A percentile compares a stretch with the other conserved stretches of the same genome.
These are phyloP conservation scores for Fragilaria crotonensis DNA, from an alignment of 108 stramenopile genomes.

Conservation along the genomic window DNA sequence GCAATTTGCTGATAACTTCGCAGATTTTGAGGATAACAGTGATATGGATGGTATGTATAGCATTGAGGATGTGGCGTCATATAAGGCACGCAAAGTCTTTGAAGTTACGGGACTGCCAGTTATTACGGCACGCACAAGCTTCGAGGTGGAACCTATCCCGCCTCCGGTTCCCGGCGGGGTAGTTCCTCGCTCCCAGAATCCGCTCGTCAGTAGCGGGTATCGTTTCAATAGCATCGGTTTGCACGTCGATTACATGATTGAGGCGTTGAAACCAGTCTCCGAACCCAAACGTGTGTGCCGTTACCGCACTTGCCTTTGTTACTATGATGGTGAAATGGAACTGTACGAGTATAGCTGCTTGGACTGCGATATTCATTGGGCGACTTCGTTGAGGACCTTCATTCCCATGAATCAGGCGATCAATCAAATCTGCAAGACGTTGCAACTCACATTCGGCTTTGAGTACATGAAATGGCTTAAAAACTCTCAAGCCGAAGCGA, in stretches of 20 bases:
- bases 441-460: constrained; percentile 58
- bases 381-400: constrained; percentile 56
- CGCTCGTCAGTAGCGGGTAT: constrained; percentile 63
- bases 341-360: constrained; percentile 69
- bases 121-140: constrained; percentile 66
- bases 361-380: constrained; percentile 66
- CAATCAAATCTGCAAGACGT: constrained; percentile 62
- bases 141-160: constrained; percentile 74
- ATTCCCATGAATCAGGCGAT: constrained; percentile 66
- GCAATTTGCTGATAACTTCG: constrained; percentile 82
- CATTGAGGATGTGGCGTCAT: constrained; percentile 78
- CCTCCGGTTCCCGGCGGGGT: constrained; percentile 21
- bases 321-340: constrained; percentile 84
- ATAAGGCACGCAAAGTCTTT: constrained; percentile 74
- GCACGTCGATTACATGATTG: constrained; percentile 68
- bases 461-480: constrained; percentile 73
- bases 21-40: constrained; percentile 60
- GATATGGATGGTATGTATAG: constrained; percentile 50
- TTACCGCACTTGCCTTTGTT: constrained; percentile 71
- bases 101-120: constrained; percentile 72
- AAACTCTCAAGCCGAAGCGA: constrained; percentile 38
- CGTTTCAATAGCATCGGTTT: constrained; percentile 73
- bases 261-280: constrained; percentile 59
- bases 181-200: constrained; percentile 17
- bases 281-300: constrained; percentile 73